A percentile compares a stretch with the other conserved stretches of the same genome.
phyloP scores from a whole-genome alignment of 495 filamentous ascomycete genomes.

The Letharia lupina region DNA sequence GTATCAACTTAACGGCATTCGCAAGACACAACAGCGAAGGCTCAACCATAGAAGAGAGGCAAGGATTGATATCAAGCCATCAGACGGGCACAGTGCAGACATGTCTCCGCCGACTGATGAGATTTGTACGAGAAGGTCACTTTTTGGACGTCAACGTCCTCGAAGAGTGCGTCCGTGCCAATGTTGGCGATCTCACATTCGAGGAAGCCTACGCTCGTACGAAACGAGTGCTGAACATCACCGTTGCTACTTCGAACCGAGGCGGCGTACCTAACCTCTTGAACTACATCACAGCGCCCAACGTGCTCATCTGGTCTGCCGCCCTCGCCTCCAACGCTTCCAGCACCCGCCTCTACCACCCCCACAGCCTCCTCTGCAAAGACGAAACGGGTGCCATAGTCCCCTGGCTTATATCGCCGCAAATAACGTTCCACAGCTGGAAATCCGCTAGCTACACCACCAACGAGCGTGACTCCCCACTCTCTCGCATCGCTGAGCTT shows the following conservation, averaged over 20 bases:
- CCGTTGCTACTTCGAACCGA: conserved; percentile 63
- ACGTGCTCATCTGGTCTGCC: conserved; percentile 93
- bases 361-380: conserved; percentile 73
- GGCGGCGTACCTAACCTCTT: conserved; percentile 77
- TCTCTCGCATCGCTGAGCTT: conserved; percentile 76
- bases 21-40: conserved; percentile 30
- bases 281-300: conserved; percentile 90
- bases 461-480: conserved; percentile 67
- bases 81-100: conserved; percentile 46
- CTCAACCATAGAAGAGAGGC: conserved; percentile 20
- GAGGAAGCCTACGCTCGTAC: conserved; percentile 86
- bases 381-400: conserved; percentile 67
- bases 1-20: conserved; percentile 79
- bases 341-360: conserved; percentile 53
- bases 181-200: conserved; percentile 86
- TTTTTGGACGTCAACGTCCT: conserved; percentile 75
- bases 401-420: conserved; percentile 52
- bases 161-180: conserved; percentile 76
- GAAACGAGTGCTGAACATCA: conserved; percentile 86
- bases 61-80: conserved; percentile 23
- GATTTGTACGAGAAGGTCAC: conserved; percentile 67
- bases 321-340: conserved; percentile 87
- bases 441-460: conserved; percentile 52
- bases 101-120: conserved; percentile 48
- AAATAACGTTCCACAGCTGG: conserved; percentile 57